Evolutionary conservation across 2,329 filamentous ascomycete genomes (phyloP).

Genomic region (Calonectria crousiana): DNA sequence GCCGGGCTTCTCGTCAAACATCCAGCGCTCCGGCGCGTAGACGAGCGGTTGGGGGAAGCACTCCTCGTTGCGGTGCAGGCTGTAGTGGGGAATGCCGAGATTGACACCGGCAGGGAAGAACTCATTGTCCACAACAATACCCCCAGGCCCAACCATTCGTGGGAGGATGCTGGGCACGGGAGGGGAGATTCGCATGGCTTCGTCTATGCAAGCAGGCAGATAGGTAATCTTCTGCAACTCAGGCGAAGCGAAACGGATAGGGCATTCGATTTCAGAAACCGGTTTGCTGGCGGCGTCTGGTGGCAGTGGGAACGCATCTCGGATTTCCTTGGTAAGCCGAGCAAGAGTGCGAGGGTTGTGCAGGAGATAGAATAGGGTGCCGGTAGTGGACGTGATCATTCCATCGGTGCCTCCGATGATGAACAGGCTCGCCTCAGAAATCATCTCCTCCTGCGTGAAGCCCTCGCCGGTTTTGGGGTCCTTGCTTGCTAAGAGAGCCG

Average conservation of each 20-base stretch:
- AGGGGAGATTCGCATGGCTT: constrained; percentile 8
- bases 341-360: constrained; percentile 9
- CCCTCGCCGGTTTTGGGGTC: constrained; percentile 1
- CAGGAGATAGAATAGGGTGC: background rate
- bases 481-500: background rate
- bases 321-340: background rate
- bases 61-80: constrained; percentile 7
- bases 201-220: background rate
- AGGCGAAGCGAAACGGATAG: background rate
- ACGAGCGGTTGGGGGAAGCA: background rate
- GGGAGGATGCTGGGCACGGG: constrained; percentile 1
- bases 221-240: background rate
- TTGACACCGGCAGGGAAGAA: constrained; percentile 2
- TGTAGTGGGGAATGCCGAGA: constrained; percentile 2
- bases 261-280: background rate
- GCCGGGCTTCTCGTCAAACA: background rate
- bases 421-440: constrained; percentile 1
- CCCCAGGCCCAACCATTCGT: background rate
- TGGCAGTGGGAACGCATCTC: background rate
- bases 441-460: constrained; percentile 2
- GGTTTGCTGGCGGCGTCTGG: background rate
- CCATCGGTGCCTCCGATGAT: constrained; percentile 4
- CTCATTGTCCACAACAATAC: constrained; percentile 5
- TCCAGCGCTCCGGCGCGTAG: constrained; percentile 6
- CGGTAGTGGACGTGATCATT: background rate